Percentiles rank a stretch among this genome's conserved stretches.
Conservation (phyloP, 208 protist genomes). For the Angomonas desouzai region DNA sequence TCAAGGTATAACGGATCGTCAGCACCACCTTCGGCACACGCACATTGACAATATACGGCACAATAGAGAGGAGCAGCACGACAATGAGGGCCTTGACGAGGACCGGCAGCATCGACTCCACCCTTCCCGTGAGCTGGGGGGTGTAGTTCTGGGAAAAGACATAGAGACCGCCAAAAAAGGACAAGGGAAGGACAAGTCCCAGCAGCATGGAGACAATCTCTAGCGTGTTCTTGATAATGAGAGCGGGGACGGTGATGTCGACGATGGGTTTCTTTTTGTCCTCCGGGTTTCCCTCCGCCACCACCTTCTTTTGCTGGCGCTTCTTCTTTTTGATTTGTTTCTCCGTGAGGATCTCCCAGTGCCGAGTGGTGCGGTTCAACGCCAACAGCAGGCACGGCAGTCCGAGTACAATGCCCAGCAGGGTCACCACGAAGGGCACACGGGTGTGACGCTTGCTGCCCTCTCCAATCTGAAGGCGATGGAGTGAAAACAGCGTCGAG, state of each 20-base stretch:
- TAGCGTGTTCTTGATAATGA: constrained; percentile 33
- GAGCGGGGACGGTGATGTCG: constrained; percentile 13
- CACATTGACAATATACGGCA: constrained; percentile 48
- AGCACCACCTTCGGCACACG: constrained; percentile 34
- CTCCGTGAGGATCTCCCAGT: constrained; percentile 24
- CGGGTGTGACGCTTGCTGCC: constrained; percentile 20
- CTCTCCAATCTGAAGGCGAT: constrained; percentile 17
- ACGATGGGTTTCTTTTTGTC: constrained; percentile 3
- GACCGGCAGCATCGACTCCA: constrained; percentile 35
- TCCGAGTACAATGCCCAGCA: constrained; percentile 42
- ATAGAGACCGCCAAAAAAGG: constrained; percentile 35
- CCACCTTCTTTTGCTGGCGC: not conserved
- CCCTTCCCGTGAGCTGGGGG: constrained; percentile 20
- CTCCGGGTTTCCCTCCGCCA: not conserved
- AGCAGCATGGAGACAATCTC: constrained; percentile 55
- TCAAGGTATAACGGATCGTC: constrained; percentile 32
- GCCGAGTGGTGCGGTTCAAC: constrained; percentile 50
- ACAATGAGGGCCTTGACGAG: constrained; percentile 20
- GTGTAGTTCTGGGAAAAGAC: constrained; percentile 50
- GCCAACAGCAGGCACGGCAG: constrained; percentile 66
- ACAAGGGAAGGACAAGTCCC: constrained; percentile 32
- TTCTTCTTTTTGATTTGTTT: not conserved
- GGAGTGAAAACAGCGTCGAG: constrained; percentile 5
- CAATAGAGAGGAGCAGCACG: constrained; percentile 45
- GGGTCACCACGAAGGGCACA: constrained; percentile 64